A percentile compares a stretch with the other conserved stretches of the same genome.
Evolutionary conservation across 805 yeast species (phyloP).

Genomic region (Saturnispora kantuleensis): DNA sequence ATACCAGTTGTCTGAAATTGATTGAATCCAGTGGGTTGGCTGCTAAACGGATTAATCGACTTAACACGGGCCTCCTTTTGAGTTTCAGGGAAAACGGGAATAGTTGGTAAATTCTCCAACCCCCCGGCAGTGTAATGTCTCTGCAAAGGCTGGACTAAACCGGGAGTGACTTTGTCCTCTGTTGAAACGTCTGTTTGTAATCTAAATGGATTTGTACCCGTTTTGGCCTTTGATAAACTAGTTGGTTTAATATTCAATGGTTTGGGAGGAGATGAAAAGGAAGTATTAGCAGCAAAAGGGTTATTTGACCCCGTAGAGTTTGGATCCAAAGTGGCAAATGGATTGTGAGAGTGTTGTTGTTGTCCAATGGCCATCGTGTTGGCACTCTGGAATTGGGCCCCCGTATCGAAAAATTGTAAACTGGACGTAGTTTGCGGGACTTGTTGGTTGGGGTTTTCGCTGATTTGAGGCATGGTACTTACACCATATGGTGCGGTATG

Average conservation of each 20-base stretch:
- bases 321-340: not conserved
- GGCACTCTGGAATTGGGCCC: not conserved
- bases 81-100: slow-evolving; percentile 65
- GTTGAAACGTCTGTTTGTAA: slow-evolving; percentile 13
- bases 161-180: slow-evolving; percentile 16
- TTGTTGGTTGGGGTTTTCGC: not conserved
- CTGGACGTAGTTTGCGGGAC: not conserved
- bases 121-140: slow-evolving; percentile 65
- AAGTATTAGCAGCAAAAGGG: slow-evolving; percentile 5
- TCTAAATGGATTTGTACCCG: slow-evolving; percentile 58
- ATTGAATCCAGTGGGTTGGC: not conserved
- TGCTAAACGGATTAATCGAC: slow-evolving; percentile 1
- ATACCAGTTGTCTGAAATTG: not conserved
- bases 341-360: not conserved
- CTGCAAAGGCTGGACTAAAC: slow-evolving; percentile 15
- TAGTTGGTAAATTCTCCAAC: slow-evolving; percentile 52
- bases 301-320: slow-evolving; percentile 4
- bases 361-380: not conserved
- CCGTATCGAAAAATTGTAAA: not conserved
- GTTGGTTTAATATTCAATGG: slow-evolving; percentile 9
- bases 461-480: slow-evolving; percentile 5
- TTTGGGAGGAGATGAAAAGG: not conserved
- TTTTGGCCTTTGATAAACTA: slow-evolving; percentile 16
- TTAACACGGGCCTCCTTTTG: slow-evolving; percentile 14
- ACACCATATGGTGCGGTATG: slow-evolving; percentile 7